A percentile compares a stretch with the other conserved stretches of the same genome.
Conservation (phyloP, 306 rosid species). For the Gastrolobium villosum region DNA sequence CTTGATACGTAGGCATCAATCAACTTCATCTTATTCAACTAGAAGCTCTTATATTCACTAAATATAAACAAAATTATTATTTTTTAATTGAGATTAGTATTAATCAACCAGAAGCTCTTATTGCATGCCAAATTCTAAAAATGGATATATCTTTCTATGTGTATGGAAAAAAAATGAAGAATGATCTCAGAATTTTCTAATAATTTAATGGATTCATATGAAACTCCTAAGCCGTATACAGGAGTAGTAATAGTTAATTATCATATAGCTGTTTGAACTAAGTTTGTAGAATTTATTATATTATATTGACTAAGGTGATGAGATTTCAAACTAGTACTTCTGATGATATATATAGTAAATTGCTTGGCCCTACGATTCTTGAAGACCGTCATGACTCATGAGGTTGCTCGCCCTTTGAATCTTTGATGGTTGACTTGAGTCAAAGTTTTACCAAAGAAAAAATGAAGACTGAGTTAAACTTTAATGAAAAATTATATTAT, state of each 20-base stretch:
- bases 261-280: not conserved
- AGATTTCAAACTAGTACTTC: constrained; percentile 21
- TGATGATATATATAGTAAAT: not conserved
- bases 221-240: not conserved
- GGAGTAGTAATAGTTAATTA: not conserved
- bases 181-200: not conserved
- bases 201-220: constrained; percentile 28
- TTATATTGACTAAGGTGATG: not conserved
- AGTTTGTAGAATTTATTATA: constrained; percentile 10
- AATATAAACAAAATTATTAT: not conserved
- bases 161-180: not conserved
- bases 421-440: constrained; percentile 20
- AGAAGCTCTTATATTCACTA: not conserved
- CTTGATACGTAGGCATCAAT: constrained; percentile 47
- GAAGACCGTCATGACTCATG: not conserved
- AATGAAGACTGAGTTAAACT: not conserved
- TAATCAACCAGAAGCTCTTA: not conserved
- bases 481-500: not conserved
- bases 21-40: constrained; percentile 40
- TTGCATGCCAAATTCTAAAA: not conserved
- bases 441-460: not conserved
- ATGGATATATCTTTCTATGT: not conserved
- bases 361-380: not conserved
- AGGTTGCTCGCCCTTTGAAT: not conserved
- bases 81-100: not conserved